A percentile compares a stretch with the other conserved stretches of the same genome.
These are phyloP conservation scores for Przewalskia tangutica DNA, from an alignment of 257 asterid genomes.

Conservation along the genomic window DNA sequence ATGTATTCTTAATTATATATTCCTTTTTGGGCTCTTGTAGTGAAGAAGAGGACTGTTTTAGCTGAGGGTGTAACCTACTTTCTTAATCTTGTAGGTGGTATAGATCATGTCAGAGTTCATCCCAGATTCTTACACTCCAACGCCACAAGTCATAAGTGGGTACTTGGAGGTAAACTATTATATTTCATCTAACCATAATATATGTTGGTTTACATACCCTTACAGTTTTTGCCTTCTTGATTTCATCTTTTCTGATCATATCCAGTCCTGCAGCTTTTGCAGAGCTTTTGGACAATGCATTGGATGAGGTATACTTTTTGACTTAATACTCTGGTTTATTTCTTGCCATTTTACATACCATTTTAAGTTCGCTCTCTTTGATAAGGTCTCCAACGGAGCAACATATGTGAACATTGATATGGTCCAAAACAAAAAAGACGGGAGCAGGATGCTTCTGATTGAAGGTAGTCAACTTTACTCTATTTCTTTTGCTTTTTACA, in stretches of 20 bases:
- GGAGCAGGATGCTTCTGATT: conserved; percentile 72
- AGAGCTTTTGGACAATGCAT: conserved; percentile 84
- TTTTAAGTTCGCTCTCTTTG: conserved; percentile 8
- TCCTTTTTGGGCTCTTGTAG: neutral
- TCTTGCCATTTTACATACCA: neutral
- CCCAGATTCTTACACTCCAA: conserved; percentile 90
- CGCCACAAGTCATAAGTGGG: conserved; percentile 99
- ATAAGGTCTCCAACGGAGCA: conserved; percentile 75
- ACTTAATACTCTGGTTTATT: neutral
- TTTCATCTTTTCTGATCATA: neutral
- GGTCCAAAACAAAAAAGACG: conserved; percentile 68
- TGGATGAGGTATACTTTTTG: conserved; percentile 66
- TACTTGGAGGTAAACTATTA: conserved; percentile 66
- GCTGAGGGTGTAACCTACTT: neutral
- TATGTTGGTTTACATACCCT: neutral
- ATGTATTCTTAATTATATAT: neutral
- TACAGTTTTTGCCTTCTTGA: conserved; percentile 10
- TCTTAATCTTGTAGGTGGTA: conserved; percentile 49
- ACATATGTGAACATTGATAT: conserved; percentile 70
- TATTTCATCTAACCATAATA: neutral
- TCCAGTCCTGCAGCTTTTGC: conserved; percentile 69
- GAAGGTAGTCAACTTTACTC: conserved; percentile 46
- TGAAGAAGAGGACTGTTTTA: neutral
- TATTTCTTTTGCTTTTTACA: neutral
- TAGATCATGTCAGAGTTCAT: conserved; percentile 95